A percentile compares a stretch with the other conserved stretches of the same genome.
Evolutionary conservation across 495 filamentous ascomycete species (phyloP).

Genomic region (Cenococcum geophilum): DNA sequence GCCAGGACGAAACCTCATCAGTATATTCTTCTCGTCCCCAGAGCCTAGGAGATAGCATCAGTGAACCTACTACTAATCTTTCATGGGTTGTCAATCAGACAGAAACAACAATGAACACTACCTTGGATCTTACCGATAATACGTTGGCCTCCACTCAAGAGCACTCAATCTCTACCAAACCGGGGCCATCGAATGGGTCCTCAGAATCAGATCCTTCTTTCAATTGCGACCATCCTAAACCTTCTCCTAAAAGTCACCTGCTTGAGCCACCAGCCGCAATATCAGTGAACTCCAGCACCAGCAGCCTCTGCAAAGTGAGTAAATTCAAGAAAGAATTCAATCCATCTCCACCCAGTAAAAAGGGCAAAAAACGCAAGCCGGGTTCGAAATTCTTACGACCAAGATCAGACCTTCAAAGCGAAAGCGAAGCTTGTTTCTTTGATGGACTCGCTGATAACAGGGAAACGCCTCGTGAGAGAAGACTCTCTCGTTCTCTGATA

Average conservation of each 20-base stretch:
- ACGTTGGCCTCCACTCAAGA: background rate
- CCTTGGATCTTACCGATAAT: background rate
- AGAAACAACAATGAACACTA: background rate
- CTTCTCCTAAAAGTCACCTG: background rate
- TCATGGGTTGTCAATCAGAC: background rate
- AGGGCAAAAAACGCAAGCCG: conserved; percentile 5
- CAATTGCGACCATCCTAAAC: background rate
- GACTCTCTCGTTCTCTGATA: conserved; percentile 1
- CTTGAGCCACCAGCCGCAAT: background rate
- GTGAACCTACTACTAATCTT: conserved; percentile 11
- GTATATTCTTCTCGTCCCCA: conserved; percentile 29
- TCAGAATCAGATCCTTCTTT: background rate
- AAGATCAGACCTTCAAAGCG: background rate
- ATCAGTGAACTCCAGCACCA: background rate
- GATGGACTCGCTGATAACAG: conserved; percentile 7
- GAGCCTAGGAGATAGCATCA: conserved; percentile 26
- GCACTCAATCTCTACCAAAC: background rate
- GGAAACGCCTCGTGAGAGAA: background rate
- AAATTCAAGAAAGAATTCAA: conserved; percentile 31
- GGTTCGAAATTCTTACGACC: conserved; percentile 18
- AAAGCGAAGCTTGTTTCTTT: background rate
- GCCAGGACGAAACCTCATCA: conserved; percentile 22
- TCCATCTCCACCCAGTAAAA: conserved; percentile 22
- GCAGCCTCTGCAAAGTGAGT: conserved; percentile 1
- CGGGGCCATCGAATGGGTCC: background rate